These are phyloP conservation scores for Cryptosporidium meleagridis DNA, from an alignment of 169 alveolate species.

Conservation along the genomic window DNA sequence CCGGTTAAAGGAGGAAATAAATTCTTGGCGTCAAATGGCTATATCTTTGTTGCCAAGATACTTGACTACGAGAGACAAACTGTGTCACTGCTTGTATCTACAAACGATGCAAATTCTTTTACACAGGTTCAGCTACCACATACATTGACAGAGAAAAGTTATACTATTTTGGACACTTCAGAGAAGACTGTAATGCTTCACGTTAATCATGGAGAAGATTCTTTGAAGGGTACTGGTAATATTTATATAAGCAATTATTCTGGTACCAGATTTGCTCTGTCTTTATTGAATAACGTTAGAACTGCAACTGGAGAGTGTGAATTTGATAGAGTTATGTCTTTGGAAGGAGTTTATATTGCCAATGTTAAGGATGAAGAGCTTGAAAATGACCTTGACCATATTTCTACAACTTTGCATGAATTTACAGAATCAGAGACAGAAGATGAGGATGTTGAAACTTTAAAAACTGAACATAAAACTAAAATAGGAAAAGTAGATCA, in stretches of 20 bases:
- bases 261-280: conserved; percentile 93
- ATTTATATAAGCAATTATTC: conserved; percentile 94
- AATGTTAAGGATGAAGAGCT: conserved; percentile 89
- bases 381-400: conserved; percentile 34
- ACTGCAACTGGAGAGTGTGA: conserved; percentile 93
- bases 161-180: conserved; percentile 95
- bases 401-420: background rate
- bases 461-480: conserved; percentile 77
- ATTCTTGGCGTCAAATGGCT: conserved; percentile 92
- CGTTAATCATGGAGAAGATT: conserved; percentile 92
- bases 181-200: conserved; percentile 96
- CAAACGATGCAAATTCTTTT: conserved; percentile 88
- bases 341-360: conserved; percentile 97
- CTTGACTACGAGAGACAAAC: conserved; percentile 87
- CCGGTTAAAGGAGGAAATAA: conserved; percentile 92
- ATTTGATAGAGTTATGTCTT: conserved; percentile 93
- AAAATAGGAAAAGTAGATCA: conserved; percentile 81
- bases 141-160: conserved; percentile 92
- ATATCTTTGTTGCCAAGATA: conserved; percentile 93
- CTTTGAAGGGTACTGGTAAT: conserved; percentile 90
- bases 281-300: conserved; percentile 91
- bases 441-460: conserved; percentile 76
- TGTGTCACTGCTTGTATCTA: conserved; percentile 91
- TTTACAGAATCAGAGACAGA: conserved; percentile 73
- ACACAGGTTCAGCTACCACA: conserved; percentile 90